These are phyloP conservation scores for Claviceps maximensis DNA, from an alignment of 2,329 filamentous ascomycete species.

Conservation along the genomic window DNA sequence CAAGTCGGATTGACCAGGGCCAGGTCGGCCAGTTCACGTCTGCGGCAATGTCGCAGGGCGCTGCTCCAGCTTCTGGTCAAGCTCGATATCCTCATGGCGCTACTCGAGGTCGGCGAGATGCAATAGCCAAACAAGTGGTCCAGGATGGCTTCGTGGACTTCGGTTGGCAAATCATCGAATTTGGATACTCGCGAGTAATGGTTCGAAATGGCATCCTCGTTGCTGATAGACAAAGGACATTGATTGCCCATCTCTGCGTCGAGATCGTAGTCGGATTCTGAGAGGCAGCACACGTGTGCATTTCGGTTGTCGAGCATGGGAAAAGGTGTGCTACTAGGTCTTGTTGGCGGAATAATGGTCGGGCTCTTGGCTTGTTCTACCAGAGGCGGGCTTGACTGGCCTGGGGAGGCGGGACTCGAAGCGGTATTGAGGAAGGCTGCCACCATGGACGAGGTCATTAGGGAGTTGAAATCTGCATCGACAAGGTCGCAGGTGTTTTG, in stretches of 20 bases:
- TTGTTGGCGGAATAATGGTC: slow-evolving; percentile 22
- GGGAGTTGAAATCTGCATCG: slow-evolving; percentile 21
- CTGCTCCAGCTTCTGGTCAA: slow-evolving; percentile 49
- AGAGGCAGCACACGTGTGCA: slow-evolving; percentile 16
- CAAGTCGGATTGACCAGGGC: slow-evolving; percentile 50
- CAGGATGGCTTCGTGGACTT: slow-evolving; percentile 60
- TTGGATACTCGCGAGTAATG: slow-evolving; percentile 17
- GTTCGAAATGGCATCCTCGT: slow-evolving; percentile 9
- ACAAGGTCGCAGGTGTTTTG: slow-evolving; percentile 5
- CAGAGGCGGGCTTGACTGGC: slow-evolving; percentile 37
- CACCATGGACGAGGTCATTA: slow-evolving; percentile 25
- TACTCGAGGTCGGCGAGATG: slow-evolving; percentile 45
- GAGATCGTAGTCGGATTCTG: slow-evolving; percentile 12
- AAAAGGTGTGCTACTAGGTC: slow-evolving; percentile 48
- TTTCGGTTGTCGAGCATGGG: slow-evolving; percentile 37
- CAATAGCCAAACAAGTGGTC: slow-evolving; percentile 60
- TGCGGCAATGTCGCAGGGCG: slow-evolving; percentile 50
- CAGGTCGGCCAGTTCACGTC: slow-evolving; percentile 53
- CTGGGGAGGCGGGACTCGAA: slow-evolving; percentile 43
- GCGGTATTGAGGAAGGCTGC: slow-evolving; percentile 24
- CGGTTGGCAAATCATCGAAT: slow-evolving; percentile 45
- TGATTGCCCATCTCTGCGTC: slow-evolving; percentile 6
- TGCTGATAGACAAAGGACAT: slow-evolving; percentile 8
- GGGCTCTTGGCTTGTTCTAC: slow-evolving; percentile 29
- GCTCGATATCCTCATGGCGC: slow-evolving; percentile 38